These are phyloP conservation scores for Hamamelis virginiana DNA, from an alignment of 164 flowering plant genomes.

Conservation along the genomic window DNA sequence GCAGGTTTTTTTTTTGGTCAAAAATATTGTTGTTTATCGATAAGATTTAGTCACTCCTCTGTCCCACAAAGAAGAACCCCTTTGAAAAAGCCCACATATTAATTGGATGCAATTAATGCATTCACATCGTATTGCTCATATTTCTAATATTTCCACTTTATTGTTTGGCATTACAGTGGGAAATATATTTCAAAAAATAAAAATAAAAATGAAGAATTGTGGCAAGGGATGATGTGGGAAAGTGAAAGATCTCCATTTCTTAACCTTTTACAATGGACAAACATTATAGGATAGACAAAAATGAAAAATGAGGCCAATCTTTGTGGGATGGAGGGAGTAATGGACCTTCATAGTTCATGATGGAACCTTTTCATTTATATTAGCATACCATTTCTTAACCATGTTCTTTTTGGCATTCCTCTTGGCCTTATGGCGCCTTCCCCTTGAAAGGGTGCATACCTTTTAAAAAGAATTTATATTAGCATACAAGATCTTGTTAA, in stretches of 20 bases:
- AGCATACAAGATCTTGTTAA: too few relatives aligned
- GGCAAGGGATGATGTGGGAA: neutral
- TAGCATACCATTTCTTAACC: too few relatives aligned
- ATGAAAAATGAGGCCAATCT: neutral
- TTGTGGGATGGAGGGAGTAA: neutral
- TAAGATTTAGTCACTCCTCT: neutral
- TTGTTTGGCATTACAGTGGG: neutral
- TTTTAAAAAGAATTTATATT: too few relatives aligned
- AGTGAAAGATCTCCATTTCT: neutral
- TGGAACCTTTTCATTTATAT: too few relatives aligned
- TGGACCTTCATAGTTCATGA: too few relatives aligned
- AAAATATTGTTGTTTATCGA: too few relatives aligned
- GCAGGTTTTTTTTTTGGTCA: too few relatives aligned
- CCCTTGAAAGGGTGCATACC: too few relatives aligned
- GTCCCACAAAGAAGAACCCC: neutral
- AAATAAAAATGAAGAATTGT: neutral
- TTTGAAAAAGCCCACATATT: neutral
- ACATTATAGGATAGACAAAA: neutral
- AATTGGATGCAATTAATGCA: neutral
- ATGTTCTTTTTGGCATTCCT: too few relatives aligned
- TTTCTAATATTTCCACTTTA: neutral
- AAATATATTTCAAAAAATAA: too few relatives aligned
- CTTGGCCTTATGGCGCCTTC: too few relatives aligned
- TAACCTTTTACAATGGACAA: neutral
- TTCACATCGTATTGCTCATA: neutral